Evolutionary conservation across 345 rosid genomes (phyloP).

Genomic region (Moricandia moricandioides): DNA sequence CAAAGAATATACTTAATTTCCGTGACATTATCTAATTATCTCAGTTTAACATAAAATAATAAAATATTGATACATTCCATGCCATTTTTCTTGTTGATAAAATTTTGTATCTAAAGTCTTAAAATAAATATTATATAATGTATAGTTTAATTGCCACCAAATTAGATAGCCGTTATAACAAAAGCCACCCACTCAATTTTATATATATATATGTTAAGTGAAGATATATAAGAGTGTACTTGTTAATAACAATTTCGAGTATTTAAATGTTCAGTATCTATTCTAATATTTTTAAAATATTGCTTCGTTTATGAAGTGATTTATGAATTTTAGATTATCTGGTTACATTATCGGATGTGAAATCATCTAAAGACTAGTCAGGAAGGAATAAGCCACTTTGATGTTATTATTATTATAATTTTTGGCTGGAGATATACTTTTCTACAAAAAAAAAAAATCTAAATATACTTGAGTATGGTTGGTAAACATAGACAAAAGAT

Average conservation of each 20-base stretch:
- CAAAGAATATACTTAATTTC: too few species aligned
- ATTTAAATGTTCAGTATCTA: background rate
- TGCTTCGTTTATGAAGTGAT: background rate
- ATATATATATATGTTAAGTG: too few species aligned
- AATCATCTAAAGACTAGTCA: background rate
- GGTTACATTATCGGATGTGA: background rate
- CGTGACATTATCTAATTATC: background rate
- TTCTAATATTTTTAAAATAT: background rate
- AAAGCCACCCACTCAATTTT: background rate
- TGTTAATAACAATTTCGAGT: too few species aligned
- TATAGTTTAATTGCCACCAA: constrained; percentile 26
- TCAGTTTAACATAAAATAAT: background rate
- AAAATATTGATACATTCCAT: background rate
- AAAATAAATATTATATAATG: background rate
- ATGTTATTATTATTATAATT: background rate
- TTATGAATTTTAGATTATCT: background rate
- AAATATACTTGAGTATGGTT: constrained; percentile 2
- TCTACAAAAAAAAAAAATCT: background rate
- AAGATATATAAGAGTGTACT: too few species aligned
- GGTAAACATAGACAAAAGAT: constrained; percentile 33
- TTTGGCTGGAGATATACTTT: background rate
- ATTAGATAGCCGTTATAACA: constrained; percentile 26
- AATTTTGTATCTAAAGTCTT: background rate
- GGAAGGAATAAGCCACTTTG: background rate
- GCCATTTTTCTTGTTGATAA: background rate